Percentiles rank a stretch among this genome's conserved stretches.
Evolutionary conservation across 2,329 filamentous ascomycete genomes (phyloP).

Genomic region (Cladosporium sp.): DNA sequence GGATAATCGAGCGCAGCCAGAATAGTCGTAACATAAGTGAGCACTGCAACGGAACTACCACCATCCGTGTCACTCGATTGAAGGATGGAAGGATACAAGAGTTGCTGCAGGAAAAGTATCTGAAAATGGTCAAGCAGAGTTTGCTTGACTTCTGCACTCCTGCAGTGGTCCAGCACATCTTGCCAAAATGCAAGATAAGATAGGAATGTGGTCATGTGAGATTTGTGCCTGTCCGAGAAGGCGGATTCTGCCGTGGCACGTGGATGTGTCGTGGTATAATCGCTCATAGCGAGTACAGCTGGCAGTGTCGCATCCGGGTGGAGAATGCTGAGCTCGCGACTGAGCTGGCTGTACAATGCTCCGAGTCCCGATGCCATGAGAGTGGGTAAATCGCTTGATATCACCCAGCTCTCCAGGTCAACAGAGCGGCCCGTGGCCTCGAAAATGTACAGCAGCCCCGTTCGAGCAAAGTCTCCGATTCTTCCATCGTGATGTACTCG

Average conservation of each 20-base stretch:
- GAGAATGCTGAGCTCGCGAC: constrained; percentile 78
- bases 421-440: constrained; percentile 85
- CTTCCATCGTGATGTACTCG: constrained; percentile 96
- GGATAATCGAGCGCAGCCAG: constrained; percentile 89
- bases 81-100: constrained; percentile 92
- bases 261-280: constrained; percentile 74
- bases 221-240: constrained; percentile 73
- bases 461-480: constrained; percentile 92
- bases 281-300: constrained; percentile 82
- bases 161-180: constrained; percentile 93
- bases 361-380: constrained; percentile 96
- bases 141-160: constrained; percentile 86
- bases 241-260: constrained; percentile 73
- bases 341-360: constrained; percentile 70
- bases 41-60: constrained; percentile 91
- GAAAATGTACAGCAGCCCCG: constrained; percentile 91
- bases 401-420: constrained; percentile 89
- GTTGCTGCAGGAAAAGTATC: constrained; percentile 90
- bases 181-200: constrained; percentile 98
- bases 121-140: constrained; percentile 96
- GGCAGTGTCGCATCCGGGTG: constrained; percentile 75
- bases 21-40: constrained; percentile 89
- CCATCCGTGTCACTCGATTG: constrained; percentile 97
- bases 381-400: constrained; percentile 93
- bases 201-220: constrained; percentile 89